Evolutionary conservation across 140 eudicot species (phyloP).

Genomic region (Flaveria floridana): DNA sequence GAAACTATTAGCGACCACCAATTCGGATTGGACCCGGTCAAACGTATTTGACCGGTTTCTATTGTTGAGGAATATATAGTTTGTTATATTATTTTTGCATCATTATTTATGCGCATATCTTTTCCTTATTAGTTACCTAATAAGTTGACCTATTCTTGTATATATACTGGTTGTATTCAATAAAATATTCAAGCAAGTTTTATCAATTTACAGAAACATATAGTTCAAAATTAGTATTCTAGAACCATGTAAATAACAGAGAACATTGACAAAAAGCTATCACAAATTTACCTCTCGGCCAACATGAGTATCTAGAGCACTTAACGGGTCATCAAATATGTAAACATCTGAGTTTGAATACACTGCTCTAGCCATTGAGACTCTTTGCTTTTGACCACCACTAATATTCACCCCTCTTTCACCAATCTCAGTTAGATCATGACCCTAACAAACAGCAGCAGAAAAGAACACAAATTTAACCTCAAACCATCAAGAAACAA

Average conservation of each 20-base stretch:
- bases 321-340: slow-evolving; percentile 93
- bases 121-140: too few species aligned
- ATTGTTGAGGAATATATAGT: too few species aligned
- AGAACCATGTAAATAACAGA: neutral
- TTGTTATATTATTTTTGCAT: too few species aligned
- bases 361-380: slow-evolving; percentile 98
- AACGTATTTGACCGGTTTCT: too few species aligned
- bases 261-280: neutral
- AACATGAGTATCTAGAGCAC: slow-evolving; percentile 96
- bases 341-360: slow-evolving; percentile 89
- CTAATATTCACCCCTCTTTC: slow-evolving; percentile 98
- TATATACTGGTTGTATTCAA: too few species aligned
- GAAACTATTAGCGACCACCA: neutral
- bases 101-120: too few species aligned
- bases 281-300: slow-evolving; percentile 68
- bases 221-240: neutral
- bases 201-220: neutral
- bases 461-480: slow-evolving; percentile 18
- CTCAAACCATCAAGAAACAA: slow-evolving; percentile 14
- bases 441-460: slow-evolving; percentile 52
- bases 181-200: too few species aligned
- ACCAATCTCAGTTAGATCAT: slow-evolving; percentile 94
- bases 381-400: slow-evolving; percentile 98
- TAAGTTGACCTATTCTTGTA: too few species aligned
- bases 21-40: too few species aligned